A percentile compares a stretch with the other conserved stretches of the same genome.
Evolutionary conservation across 2,329 filamentous ascomycete species (phyloP).

Genomic region (Ascochyta rabiei): DNA sequence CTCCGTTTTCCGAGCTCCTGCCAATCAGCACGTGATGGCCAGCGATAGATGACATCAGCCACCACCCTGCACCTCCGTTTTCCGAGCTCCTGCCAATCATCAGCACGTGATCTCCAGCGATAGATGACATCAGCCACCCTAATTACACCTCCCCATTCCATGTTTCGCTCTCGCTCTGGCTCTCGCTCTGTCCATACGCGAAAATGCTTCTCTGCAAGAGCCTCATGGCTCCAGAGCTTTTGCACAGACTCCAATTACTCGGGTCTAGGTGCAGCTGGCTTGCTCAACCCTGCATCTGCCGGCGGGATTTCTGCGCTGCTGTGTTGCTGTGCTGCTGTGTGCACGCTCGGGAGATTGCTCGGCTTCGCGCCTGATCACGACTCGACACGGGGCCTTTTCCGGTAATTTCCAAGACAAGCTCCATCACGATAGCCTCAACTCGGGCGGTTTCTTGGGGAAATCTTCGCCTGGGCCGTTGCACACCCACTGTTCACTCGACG

Average conservation of each 20-base stretch:
- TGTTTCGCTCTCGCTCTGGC: too few species aligned
- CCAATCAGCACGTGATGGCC: too few species aligned
- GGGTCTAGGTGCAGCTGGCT: slow-evolving; percentile 7
- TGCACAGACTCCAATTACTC: neutral
- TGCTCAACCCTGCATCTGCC: slow-evolving; percentile 19
- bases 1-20: too few species aligned
- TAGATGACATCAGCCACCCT: too few species aligned
- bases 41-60: too few species aligned
- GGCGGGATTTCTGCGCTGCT: neutral
- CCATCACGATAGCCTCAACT: slow-evolving; percentile 16
- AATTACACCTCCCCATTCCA: too few species aligned
- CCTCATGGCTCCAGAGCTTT: neutral
- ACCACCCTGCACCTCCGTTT: too few species aligned
- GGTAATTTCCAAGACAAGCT: slow-evolving; percentile 23
- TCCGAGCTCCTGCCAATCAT: too few species aligned
- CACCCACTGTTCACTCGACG: neutral
- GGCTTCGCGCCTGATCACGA: slow-evolving; percentile 19
- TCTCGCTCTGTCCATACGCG: neutral
- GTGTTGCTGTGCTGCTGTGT: neutral
- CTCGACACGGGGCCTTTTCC: slow-evolving; percentile 21
- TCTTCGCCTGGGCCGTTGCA: slow-evolving; percentile 17
- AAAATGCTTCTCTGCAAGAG: neutral
- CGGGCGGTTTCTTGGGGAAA: slow-evolving; percentile 8
- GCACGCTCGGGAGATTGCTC: slow-evolving; percentile 34
- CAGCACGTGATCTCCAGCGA: too few species aligned